Evolutionary conservation across 1,284 basidiomycete genomes (phyloP).

Genomic region (Apiotrichum gamsii): DNA sequence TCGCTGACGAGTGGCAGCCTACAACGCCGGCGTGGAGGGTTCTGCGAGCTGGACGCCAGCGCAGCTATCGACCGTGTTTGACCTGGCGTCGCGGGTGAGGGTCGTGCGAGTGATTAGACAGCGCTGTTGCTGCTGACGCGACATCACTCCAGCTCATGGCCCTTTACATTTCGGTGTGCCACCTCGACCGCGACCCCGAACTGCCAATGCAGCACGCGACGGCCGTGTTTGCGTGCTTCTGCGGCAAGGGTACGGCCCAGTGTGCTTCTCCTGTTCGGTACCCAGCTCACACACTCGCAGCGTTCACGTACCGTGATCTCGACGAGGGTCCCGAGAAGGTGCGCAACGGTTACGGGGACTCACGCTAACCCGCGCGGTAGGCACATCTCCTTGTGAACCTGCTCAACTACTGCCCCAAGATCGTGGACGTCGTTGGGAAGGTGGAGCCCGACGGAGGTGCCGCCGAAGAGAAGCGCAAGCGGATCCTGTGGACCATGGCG

Average conservation of each 20-base stretch:
- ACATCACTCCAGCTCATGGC: constrained; percentile 2
- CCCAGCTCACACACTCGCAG: neutral
- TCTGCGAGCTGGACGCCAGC: neutral
- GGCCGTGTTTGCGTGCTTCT: constrained; percentile 7
- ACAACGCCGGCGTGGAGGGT: constrained; percentile 4
- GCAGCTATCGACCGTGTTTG: constrained; percentile 1
- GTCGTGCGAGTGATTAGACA: too few species aligned
- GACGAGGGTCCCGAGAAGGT: constrained; percentile 6
- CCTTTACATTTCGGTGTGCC: neutral
- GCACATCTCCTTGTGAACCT: neutral
- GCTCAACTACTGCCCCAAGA: neutral
- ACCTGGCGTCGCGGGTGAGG: too few species aligned
- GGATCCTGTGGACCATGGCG: neutral
- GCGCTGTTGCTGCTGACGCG: constrained; percentile 1
- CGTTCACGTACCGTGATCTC: constrained; percentile 4
- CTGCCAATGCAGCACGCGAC: constrained; percentile 2
- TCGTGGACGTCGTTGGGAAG: neutral
- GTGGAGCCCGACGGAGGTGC: neutral
- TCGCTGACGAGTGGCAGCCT: too few species aligned
- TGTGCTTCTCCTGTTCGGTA: neutral
- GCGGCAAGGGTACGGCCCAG: constrained; percentile 6
- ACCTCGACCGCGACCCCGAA: constrained; percentile 9
- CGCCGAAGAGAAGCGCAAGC: neutral
- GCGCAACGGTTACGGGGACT: neutral
- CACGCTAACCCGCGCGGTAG: neutral